Evolutionary conservation across 208 protist genomes (phyloP).

Genomic region (Crithidia fasciculata): DNA sequence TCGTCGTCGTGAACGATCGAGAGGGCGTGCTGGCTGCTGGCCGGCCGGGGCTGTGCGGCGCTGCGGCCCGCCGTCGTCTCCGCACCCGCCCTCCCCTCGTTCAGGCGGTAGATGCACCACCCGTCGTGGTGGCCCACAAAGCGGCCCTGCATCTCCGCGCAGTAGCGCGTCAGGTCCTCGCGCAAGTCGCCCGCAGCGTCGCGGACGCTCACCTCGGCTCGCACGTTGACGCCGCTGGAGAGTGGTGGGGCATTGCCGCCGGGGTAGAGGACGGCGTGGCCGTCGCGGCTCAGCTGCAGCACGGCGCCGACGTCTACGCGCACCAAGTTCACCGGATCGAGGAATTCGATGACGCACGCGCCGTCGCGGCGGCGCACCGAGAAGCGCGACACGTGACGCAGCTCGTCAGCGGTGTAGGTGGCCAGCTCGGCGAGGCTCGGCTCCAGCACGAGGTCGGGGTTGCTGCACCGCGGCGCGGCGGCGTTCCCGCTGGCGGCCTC

Average conservation of each 20-base stretch:
- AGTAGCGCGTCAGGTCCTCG: conserved; percentile 30
- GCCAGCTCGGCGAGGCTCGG: conserved; percentile 64
- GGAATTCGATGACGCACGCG: conserved; percentile 66
- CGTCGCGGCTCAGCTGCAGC: conserved; percentile 55
- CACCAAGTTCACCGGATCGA: conserved; percentile 85
- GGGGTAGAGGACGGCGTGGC: conserved; percentile 75
- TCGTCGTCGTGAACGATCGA: conserved; percentile 35
- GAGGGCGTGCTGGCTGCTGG: conserved; percentile 2
- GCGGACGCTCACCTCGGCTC: conserved; percentile 69
- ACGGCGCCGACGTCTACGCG: conserved; percentile 66
- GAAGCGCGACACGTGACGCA: conserved; percentile 65
- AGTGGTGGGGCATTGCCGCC: conserved; percentile 31
- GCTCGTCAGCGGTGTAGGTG: conserved; percentile 46
- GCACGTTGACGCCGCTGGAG: conserved; percentile 60
- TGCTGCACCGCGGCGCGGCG: conserved; percentile 62
- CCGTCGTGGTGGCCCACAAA: conserved; percentile 29
- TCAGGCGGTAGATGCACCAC: conserved; percentile 32
- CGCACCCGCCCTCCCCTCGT: conserved; percentile 10
- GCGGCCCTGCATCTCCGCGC: conserved; percentile 1
- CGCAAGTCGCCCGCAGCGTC: conserved; percentile 44
- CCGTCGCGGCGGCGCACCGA: conserved; percentile 63
- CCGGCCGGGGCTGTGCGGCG: not conserved
- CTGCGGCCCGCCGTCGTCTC: not conserved
- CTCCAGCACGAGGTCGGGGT: conserved; percentile 56
- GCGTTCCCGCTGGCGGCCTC: conserved; percentile 11